Evolutionary conservation across 805 yeast genomes (phyloP), one percentile per base, ranked within the genome.

Genomic region (Saccharomycopsis oosterbeekiorum): DNA sequence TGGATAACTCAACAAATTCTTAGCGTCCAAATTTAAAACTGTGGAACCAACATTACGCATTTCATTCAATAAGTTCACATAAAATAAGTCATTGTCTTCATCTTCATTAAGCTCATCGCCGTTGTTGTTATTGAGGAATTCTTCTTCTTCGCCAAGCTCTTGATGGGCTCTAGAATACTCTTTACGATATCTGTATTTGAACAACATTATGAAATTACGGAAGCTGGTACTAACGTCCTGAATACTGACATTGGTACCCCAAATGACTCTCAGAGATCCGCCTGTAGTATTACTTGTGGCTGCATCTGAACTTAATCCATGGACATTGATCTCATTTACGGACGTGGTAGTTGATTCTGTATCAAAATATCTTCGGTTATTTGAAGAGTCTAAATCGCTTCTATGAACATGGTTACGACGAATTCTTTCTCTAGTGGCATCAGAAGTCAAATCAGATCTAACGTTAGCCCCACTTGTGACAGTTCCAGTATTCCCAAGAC

Each of bases 191-290:
- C 85, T 87, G 74, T 80, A 75, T 70, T 90, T 88, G 78, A 91
- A 94, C 29, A 86, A 82, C 85, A 88, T 85, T 68, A 94, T 75
- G 67, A 94, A 94, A 65, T 85, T 85, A 65, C 96, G 79, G 75
- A 94, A 93, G 58, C 82, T 80, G 66, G 84, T 86, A 43, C 88
- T 81, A 67, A 94, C 86, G 69, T 94, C 97, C 69, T 84, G 89
- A 69, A 94, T 92, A 56, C 96, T 87, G 34, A 94, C 97, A 70
- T 93, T 91, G 0, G 99, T 94, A 74, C 99, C 99, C 99, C 99
- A 94, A 69, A 94, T 93, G 59, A 94, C 96, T 68, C 96, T 81
- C 53, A 47, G 53, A 26, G 85, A 84, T 0, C 96, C 96, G 66
- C 88, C 97, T 59, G 82, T 83, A 59, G 76, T 72, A 9, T 69